Conservation (phyloP, 352 stramenopile species). For the Phytophthora podocarpi region DNA sequence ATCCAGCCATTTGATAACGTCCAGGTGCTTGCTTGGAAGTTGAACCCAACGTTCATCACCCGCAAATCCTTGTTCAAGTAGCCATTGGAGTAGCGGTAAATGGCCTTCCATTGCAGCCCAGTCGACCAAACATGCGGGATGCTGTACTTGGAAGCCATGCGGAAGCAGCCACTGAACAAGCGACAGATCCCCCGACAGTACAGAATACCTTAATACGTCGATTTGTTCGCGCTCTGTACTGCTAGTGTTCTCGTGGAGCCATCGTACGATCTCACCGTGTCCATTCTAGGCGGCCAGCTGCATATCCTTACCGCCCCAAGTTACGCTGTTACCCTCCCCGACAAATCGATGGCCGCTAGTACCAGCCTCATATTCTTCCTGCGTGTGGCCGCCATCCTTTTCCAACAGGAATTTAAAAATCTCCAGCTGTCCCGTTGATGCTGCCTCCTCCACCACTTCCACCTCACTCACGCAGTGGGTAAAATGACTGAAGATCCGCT, state of each 20-base stretch:
- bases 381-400: neutral
- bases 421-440: neutral
- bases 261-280: neutral
- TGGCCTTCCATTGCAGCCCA: neutral
- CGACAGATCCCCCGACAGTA: neutral
- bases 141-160: neutral
- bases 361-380: neutral
- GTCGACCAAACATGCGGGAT: neutral
- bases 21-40: neutral
- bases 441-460: constrained; percentile 6
- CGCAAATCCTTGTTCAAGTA: neutral
- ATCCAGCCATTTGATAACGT: constrained; percentile 7
- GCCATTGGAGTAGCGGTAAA: constrained; percentile 2
- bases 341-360: too few species aligned
- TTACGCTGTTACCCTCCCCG: neutral
- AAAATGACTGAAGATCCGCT: constrained; percentile 12
- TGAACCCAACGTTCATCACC: neutral
- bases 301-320: constrained; percentile 1
- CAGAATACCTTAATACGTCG: neutral
- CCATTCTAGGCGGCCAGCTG: neutral
- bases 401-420: constrained; percentile 7
- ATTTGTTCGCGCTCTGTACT: neutral
- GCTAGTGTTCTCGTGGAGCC: neutral
- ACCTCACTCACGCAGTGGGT: constrained; percentile 3
- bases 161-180: neutral